Evolutionary conservation across 2,329 filamentous ascomycete species (phyloP), one percentile per base, ranked within the genome.

Genomic region (Penicillium italicum): DNA sequence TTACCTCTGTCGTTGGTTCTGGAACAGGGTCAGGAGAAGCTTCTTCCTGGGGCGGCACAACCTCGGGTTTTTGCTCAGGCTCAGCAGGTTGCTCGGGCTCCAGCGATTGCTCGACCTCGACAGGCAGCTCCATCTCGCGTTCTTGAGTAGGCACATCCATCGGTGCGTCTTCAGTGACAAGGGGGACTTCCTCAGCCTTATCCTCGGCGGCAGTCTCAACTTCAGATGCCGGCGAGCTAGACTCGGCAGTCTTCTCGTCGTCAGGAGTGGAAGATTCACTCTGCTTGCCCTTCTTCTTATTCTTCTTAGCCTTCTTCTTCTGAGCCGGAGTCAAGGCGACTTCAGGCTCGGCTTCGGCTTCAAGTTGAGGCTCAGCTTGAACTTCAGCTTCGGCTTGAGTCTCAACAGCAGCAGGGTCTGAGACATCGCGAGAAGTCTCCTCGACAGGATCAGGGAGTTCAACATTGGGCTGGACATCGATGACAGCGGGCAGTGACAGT

Each of bases 291-390:
- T 64, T 65, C 57, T 65, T 64, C 46, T 64, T 63, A 34, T 62
- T 66, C 56, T 77, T 78, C 65, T 76, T 76, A 16, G 65, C 66
- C 56, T 73, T 76, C 54, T 68, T 72, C 58, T 66, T 67, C 40
- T 65, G 59, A 0, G 63, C 59, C 5, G 63, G 30, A 5, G 62
- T 66, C 53, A 65, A 45, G 18, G 55, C 43, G 5, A 51, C 53
- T 38, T 64, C 62, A 34, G 58, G 28, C 40, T 63, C 58, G 14
- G 54, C 36, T 22, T 58, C 60, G 24, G 31, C 34, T 44, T 56
- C 28, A 26, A n/a, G 1, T 37, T 31, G 33, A 50, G 52, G 18
- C 28, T 24, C 24, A 14, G 26, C 3, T 22, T 47, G 33, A 22
- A 8, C 18, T 41, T 40, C 46, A 47, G 30, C 18, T 24, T 30